Percentiles rank a stretch among this genome's conserved stretches.
phyloP scores from a whole-genome alignment of 2,329 filamentous ascomycete species.

The Coleophoma cylindrospora region DNA sequence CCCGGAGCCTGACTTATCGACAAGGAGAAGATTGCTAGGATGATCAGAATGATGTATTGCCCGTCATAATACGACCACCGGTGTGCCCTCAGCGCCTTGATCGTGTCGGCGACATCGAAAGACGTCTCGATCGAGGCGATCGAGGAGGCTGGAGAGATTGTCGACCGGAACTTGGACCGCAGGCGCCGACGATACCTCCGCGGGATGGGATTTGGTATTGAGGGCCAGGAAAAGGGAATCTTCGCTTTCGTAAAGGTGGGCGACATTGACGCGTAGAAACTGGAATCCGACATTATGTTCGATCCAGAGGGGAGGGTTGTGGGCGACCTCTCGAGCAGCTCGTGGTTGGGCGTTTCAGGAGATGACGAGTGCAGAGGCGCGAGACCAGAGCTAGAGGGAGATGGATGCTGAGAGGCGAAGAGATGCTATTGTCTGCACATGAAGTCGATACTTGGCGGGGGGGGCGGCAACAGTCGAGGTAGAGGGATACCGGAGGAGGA shows the following conservation, averaged over 20 bases:
- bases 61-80: slow-evolving; percentile 79
- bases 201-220: slow-evolving; percentile 48
- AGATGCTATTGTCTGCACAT: slow-evolving; percentile 24
- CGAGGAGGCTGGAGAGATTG: slow-evolving; percentile 63
- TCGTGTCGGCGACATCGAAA: slow-evolving; percentile 72
- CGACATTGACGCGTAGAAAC: slow-evolving; percentile 16
- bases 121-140: slow-evolving; percentile 77
- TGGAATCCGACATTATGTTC: slow-evolving; percentile 17
- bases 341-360: slow-evolving; percentile 2
- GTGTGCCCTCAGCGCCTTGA: slow-evolving; percentile 70
- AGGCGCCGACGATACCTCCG: slow-evolving; percentile 63
- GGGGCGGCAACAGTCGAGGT: background rate
- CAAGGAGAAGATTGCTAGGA: slow-evolving; percentile 76
- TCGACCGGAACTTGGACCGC: slow-evolving; percentile 63
- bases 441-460: slow-evolving; percentile 16
- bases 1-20: slow-evolving; percentile 76
- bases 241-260: slow-evolving; percentile 25
- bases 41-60: slow-evolving; percentile 73
- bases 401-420: slow-evolving; percentile 5
- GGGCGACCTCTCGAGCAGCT: background rate
- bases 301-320: background rate
- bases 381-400: background rate
- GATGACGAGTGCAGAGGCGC: background rate
- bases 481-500: slow-evolving; percentile 2
- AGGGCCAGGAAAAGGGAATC: slow-evolving; percentile 38